Conservation (phyloP, 1,139 yeast genomes). For the Geotrichum candidum region DNA sequence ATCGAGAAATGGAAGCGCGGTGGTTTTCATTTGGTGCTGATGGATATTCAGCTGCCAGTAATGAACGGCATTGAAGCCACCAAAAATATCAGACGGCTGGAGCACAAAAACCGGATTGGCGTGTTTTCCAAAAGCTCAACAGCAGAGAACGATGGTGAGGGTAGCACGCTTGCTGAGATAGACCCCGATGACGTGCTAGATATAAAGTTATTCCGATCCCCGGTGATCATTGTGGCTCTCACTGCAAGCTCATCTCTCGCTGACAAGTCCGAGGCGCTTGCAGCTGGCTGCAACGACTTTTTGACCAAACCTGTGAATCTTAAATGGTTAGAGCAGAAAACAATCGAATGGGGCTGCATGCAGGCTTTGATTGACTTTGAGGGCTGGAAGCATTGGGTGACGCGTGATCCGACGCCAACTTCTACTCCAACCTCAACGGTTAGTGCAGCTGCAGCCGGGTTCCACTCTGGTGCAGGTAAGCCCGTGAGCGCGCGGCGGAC, state of each 20-base stretch:
- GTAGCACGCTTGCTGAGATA: slow-evolving; percentile 18
- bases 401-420: slow-evolving; percentile 10
- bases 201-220: slow-evolving; percentile 62
- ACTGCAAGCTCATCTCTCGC: slow-evolving; percentile 88
- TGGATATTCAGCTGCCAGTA: slow-evolving; percentile 94
- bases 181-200: slow-evolving; percentile 49
- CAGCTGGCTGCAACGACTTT: slow-evolving; percentile 96
- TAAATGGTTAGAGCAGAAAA: slow-evolving; percentile 89
- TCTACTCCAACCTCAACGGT: neutral
- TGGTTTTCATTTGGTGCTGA: slow-evolving; percentile 82
- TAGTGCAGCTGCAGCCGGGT: neutral
- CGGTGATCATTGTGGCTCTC: slow-evolving; percentile 91
- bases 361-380: slow-evolving; percentile 95
- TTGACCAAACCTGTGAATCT: slow-evolving; percentile 94
- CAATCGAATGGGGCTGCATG: slow-evolving; percentile 92
- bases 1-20: slow-evolving; percentile 89
- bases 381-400: slow-evolving; percentile 89
- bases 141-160: neutral
- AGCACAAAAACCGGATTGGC: slow-evolving; percentile 75
- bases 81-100: slow-evolving; percentile 77
- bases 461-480: neutral
- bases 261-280: slow-evolving; percentile 83
- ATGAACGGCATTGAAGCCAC: slow-evolving; percentile 92
- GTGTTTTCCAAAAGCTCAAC: slow-evolving; percentile 47
- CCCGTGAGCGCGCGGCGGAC: neutral